Evolutionary conservation across 2,329 filamentous ascomycete genomes (phyloP), one percentile per base, ranked within the genome.

Genomic region (Trichoderma sp.): DNA sequence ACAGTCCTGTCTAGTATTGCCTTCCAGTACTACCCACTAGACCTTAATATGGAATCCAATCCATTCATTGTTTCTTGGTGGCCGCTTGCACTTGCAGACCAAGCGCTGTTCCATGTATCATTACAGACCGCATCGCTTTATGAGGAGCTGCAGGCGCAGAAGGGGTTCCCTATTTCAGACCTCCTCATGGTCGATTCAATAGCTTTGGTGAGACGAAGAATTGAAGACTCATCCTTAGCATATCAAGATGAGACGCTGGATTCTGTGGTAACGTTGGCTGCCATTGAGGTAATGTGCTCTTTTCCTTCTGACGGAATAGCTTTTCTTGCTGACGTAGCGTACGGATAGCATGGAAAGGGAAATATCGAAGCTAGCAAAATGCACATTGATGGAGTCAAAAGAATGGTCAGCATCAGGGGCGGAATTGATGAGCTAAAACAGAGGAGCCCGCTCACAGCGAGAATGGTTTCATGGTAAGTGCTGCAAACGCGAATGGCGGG

Each of bases 41-140:
- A 64, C 29, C 61, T 64, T 13, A 56, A 45, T 8, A 64, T 64
- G 50, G 61, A 45, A 4, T 64, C 61, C 4, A 64, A 64, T 17
- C 61, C 61, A 7, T 64, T 64, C 35, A 64, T 64, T 42, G 61
- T 64, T 15, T 64, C 61, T 3, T 64, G 61, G 61, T 64, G 61
- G 61, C 61, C 61, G 17, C 61, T 64, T n/a, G 61, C 61, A 2
- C 61, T 64, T 32, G 61, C 61, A 1, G 61, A 64, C 17, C 61
- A 56, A 3, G 61, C 61, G 10, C 15, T 64, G 4, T 64, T 64
- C 25, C 61, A 64, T 53, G 61, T 64, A 9, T 64, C 61, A n/a
- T 45, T 64, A 25, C 61, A 64, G 50, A 64, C 61, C 5, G 61
- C 61, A 10, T 64, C 61, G 42, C 61, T 64, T n/a, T 64, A 64